Evolutionary conservation across 2,329 filamentous ascomycete genomes (phyloP).

Genomic region (Aureobasidium pullulans): DNA sequence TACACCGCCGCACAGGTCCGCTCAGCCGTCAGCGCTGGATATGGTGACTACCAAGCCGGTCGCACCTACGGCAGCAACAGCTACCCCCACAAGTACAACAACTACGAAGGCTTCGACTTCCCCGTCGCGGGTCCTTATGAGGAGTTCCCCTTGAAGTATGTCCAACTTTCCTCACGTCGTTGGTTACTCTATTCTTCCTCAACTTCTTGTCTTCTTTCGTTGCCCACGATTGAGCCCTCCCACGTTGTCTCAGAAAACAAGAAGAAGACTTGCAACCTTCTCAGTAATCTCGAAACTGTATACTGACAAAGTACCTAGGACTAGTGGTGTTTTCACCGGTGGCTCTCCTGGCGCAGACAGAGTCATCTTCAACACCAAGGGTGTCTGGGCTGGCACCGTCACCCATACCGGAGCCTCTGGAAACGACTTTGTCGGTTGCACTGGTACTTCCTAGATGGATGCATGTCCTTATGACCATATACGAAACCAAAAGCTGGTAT

Average conservation of each 20-base stretch:
- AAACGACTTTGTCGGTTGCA: constrained; percentile 61
- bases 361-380: constrained; percentile 53
- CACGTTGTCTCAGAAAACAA: too few species aligned
- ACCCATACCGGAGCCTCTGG: constrained; percentile 64
- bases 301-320: neutral
- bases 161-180: neutral
- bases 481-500: constrained; percentile 3
- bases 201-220: too few species aligned
- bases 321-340: constrained; percentile 43
- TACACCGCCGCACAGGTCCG: constrained; percentile 46
- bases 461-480: neutral
- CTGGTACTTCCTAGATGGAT: constrained; percentile 27
- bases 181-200: too few species aligned
- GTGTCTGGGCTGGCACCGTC: constrained; percentile 55
- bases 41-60: constrained; percentile 37
- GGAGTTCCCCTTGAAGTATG: constrained; percentile 54
- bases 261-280: too few species aligned
- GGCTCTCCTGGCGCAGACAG: constrained; percentile 60
- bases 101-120: constrained; percentile 58
- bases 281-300: too few species aligned
- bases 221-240: too few species aligned
- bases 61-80: constrained; percentile 11
- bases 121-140: constrained; percentile 51
- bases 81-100: constrained; percentile 51
- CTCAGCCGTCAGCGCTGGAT: constrained; percentile 46